phyloP scores from a whole-genome alignment of 176 grass and related monocot species.

The Avena atlantica region DNA sequence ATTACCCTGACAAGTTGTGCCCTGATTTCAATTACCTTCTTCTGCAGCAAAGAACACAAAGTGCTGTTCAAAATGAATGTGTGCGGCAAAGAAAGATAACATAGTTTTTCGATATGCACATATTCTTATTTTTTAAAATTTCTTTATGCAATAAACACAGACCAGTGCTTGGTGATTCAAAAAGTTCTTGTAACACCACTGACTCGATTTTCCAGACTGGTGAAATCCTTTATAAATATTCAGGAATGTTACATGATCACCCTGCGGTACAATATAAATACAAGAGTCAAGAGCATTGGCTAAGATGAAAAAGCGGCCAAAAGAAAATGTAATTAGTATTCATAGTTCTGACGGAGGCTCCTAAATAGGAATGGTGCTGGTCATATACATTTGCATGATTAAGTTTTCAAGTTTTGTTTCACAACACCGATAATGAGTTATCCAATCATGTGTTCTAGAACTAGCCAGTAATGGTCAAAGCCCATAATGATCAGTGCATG shows the following conservation, averaged over 20 bases:
- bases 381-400: conserved; percentile 11
- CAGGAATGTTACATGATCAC: conserved; percentile 93
- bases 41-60: conserved; percentile 58
- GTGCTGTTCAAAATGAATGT: conserved; percentile 28
- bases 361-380: conserved; percentile 11
- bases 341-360: conserved; percentile 15
- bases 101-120: conserved; percentile 27
- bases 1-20: conserved; percentile 78
- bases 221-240: conserved; percentile 98
- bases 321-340: conserved; percentile 3
- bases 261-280: conserved; percentile 53
- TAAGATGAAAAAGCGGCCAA: conserved; percentile 15
- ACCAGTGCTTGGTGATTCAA: conserved; percentile 97
- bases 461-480: background rate
- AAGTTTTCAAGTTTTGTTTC: conserved; percentile 1
- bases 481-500: conserved; percentile 20
- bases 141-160: conserved; percentile 35
- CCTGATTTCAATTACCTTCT: conserved; percentile 93
- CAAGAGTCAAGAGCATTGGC: conserved; percentile 23
- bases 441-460: background rate
- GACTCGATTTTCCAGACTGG: conserved; percentile 87
- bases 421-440: background rate
- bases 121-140: background rate
- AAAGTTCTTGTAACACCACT: conserved; percentile 98
- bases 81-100: conserved; percentile 15